A percentile compares a stretch with the other conserved stretches of the same genome.
Conservation (phyloP, 2,329 filamentous ascomycete genomes). For the Kalmusia sp. region DNA sequence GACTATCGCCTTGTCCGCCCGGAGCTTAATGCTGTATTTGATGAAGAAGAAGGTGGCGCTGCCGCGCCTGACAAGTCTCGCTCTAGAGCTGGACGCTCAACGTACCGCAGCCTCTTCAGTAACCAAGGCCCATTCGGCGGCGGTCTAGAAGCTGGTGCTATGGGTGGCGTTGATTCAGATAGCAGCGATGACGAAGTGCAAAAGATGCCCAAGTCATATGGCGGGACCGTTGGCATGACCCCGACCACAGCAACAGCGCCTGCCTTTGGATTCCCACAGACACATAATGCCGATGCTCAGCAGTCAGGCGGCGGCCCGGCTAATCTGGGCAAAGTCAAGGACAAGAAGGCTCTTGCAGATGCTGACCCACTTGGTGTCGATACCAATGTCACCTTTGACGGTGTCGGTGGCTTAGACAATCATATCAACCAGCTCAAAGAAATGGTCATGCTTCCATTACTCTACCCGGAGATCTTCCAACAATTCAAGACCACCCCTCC, state of each 20-base stretch:
- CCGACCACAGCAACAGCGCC: conserved; percentile 61
- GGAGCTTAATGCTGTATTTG: conserved; percentile 72
- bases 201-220: conserved; percentile 60
- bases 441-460: conserved; percentile 92
- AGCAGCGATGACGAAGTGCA: conserved; percentile 94
- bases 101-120: conserved; percentile 81
- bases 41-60: conserved; percentile 73
- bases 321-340: conserved; percentile 92
- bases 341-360: conserved; percentile 89
- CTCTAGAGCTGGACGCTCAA: conserved; percentile 61
- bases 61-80: conserved; percentile 74
- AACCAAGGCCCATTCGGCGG: conserved; percentile 94
- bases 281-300: conserved; percentile 63
- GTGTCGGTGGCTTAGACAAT: conserved; percentile 88
- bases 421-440: conserved; percentile 98
- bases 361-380: conserved; percentile 95
- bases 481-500: conserved; percentile 93
- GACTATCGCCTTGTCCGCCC: conserved; percentile 88
- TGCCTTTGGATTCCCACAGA: conserved; percentile 63
- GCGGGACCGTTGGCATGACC: conserved; percentile 71
- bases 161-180: conserved; percentile 86
- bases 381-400: conserved; percentile 89
- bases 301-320: conserved; percentile 71
- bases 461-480: conserved; percentile 94
- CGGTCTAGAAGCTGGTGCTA: conserved; percentile 77